Evolutionary conservation across 441 rosid genomes (phyloP), one percentile per base, ranked within the genome.

Genomic region (Adansonia grandidieri): DNA sequence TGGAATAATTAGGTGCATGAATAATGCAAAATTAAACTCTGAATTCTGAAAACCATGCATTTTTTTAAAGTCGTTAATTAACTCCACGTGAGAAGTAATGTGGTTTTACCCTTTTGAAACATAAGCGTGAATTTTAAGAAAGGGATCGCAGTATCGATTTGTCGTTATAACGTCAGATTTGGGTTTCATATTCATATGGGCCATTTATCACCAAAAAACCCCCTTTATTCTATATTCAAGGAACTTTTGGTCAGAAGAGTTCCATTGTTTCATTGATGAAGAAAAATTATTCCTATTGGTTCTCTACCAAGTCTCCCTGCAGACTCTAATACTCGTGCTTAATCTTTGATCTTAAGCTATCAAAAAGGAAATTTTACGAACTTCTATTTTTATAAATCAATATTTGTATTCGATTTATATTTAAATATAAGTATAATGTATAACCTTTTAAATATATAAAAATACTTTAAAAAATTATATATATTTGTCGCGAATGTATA

Each of bases 321-420:
- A 65, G 22, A 22, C 3, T 40, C 9, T 7, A 65, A 65, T n/a
- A 7, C 13, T 40, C 19, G 22, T n/a, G 51, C 15, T 17, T 44
- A 66, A 45, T 51, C 74, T 71, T 71, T 24, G 45, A 71, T 51
- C 7, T 54, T 4, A 71, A 71, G 74, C 61, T 71, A 51, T 70
- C 1, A 14, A 50, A 70, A 28, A 50, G 0, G 9, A 70, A 14
- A 24, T 0, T 24, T 24, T 24, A 0, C 28, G 1, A 24, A 24
- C 28, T 24, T 24, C 28, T 24, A 24, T 24, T 24, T 24, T 24
- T 24, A 24, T 24, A 24, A 24, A 24, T 24, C 1, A 0, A 37
- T 37, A 37, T 37, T 37, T 37, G 42, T 37, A 4, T 37, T 37
- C 5, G 42, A 2, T 1, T 2, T 1, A 37, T 37, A 37, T 37